Evolutionary conservation across 768 basidiomycete species (phyloP), one percentile per base, ranked within the genome.

Genomic region (Leccinellum luteum): DNA sequence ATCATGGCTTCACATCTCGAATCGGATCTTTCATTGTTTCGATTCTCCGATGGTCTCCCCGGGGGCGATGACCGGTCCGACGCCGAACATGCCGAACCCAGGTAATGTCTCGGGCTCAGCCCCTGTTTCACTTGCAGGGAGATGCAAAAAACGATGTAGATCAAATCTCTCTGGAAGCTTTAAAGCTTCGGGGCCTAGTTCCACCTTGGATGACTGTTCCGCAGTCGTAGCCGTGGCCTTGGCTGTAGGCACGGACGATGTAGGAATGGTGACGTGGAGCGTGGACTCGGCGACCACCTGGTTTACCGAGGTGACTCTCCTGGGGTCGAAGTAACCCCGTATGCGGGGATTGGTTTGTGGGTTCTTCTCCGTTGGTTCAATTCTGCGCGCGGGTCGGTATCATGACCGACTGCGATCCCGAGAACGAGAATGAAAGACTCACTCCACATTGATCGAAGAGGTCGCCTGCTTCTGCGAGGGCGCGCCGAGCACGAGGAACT

Each of bases 361-460:
- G 5, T 52, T 48, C 54, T 65, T 62, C 55, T 73, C 66, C 3
- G 73, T 74, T 15, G 71, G 63, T 56, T 71, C 52, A 6, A 72
- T 72, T 12, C 71, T 74, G 25, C 41, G 32, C 69, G 38, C 38
- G 2, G n/a, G n/a, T 8, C n/a, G n/a, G 38, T 19, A 5, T 19
- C 8, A 43, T 38, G n/a, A 38, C n/a, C 8, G n/a, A 17, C 28
- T 38, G 17, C 5, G 10, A 19, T 43, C 31, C 14, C 49, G 3
- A 23, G 3, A 17, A 13, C 10, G 6, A n/a, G 17, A 13, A n/a
- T 3, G n/a, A 17, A 50, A 23, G 17, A 34, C 76, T 59, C 66
- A 78, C 78, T 69, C 66, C 1, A 77, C 59, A 35, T 79, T 79
- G 32, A 79, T 25, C 6, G 77, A 78, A 4, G 75, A 77, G 0